Evolutionary conservation across 2,329 filamentous ascomycete species (phyloP), one percentile per base, ranked within the genome.

Genomic region (Dothideomycetes sp.): DNA sequence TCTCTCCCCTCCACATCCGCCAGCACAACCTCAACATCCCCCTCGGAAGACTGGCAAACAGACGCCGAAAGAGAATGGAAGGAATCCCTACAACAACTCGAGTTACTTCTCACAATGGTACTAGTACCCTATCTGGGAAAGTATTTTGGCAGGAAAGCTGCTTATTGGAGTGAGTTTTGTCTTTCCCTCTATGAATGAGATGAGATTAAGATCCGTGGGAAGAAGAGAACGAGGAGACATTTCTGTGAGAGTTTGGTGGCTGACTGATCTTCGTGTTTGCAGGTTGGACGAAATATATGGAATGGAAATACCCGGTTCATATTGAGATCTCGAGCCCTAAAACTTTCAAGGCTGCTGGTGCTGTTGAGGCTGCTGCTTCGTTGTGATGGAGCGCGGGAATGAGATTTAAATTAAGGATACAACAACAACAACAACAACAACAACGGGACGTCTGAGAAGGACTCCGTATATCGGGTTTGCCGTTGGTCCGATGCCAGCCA

Each of bases 51-150:
- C 39, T 77, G 80, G 24, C 70, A 82, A 45, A 86, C 83, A 27
- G 89, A 96, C 58, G 91, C 91, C 8, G 89, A 98, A 63, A 76
- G 76, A 46, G 89, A 98, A 65, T 98, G 91, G 91, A 82, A 89
- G 54, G 84, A 88, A 55, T 94, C 84, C 54, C 67, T 98, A 48
- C 85, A 95, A 63, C 91, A 98, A 65, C 66, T 98, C 45, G 87
- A 98, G 67, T 71, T 96, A 49, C 71, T 98, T 51, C 64, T 96
- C 58, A 94, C 84, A 15, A 94, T 98, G 86, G 83, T 96, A 34
- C 64, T 96, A 52, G 82, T 98, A 36, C 91, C 91, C 3, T 95
- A 94, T 62, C 69, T 86, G 51, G 91, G 91, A 45, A 98, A 96
- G 65, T 96, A 87, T 65, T 78, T 95, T 61, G 91, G 91, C 32